Evolutionary conservation across 2,329 filamentous ascomycete species (phyloP), one percentile per base, ranked within the genome.

Genomic region (Zymoseptoria tritici): DNA sequence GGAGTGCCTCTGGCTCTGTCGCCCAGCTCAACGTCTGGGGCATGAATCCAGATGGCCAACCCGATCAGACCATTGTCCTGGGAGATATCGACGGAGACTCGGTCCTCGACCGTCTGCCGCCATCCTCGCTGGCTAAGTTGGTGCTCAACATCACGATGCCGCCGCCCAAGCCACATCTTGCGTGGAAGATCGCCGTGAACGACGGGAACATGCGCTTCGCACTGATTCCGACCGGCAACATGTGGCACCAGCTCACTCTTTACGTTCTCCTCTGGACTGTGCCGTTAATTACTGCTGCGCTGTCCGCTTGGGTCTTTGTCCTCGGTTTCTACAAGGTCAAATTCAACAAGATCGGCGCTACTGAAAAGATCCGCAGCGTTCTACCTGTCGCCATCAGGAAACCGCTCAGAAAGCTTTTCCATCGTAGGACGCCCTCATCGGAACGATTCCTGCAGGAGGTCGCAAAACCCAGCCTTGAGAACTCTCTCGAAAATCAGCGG

Each of bases 21-120:
- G 78, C 82, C 54, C 83, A 86, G 64, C 73, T 86, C 61, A 87
- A 86, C 64, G 77, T 85, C 3, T 87, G 85, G 85, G 85, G 85
- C 52, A 82, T 85, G 65, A 84, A 86, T 67, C 79, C 81, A 0
- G 80, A 85, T 69, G 83, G 83, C 19, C 74, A 81, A 63, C 84
- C 84, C 0, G 85, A 87, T 68, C 78, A 82, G 60, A 79, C 78
- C 2, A 78, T 76, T 57, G 78, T 85, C 2, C 81, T 79, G 60
- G 85, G 85, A 24, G 84, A 87, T 67, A 78, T 84, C 16, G 81
- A 86, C 65, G 73, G 74, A n/a, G 83, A 86, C 67, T 75, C 75
- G 2, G 75, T 86, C 5, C 72, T 86, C 11, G 84, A 87, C 67
- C 81, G 82, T 49, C 74, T 86, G 19, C 81, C 83, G 1, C 83